Percentiles rank a stretch among this genome's conserved stretches.
Evolutionary conservation across 108 stramenopile genomes (phyloP).

Genomic region (Skeletonema menzelii): DNA sequence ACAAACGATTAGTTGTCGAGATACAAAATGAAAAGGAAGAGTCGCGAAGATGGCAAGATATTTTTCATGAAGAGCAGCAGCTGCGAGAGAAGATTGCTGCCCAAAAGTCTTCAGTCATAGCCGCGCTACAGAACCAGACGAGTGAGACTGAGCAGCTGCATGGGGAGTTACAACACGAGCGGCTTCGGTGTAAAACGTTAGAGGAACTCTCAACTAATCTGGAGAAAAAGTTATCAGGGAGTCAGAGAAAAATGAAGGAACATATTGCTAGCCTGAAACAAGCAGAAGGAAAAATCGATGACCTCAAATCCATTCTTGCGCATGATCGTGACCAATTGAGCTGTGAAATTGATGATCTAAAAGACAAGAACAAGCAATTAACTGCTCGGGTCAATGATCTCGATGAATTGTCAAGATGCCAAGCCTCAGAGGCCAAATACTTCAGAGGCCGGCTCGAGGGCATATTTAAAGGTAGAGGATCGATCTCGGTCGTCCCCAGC

Average conservation of each 20-base stretch:
- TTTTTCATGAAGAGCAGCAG: conserved; percentile 10
- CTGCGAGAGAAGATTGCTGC: too few relatives aligned
- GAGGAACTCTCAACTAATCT: conserved; percentile 17
- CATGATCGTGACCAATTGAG: not conserved
- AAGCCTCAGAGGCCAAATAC: conserved; percentile 17
- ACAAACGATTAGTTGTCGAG: conserved; percentile 25
- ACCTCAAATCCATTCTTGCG: conserved; percentile 11
- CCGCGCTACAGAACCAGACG: conserved; percentile 2
- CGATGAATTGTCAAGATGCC: conserved; percentile 3
- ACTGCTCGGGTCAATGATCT: conserved; percentile 5
- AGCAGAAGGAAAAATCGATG: conserved; percentile 29
- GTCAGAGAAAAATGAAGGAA: conserved; percentile 14
- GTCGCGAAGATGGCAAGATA: conserved; percentile 1
- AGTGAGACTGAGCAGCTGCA: conserved; percentile 12
- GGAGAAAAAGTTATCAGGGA: conserved; percentile 12
- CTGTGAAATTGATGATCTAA: conserved; percentile 18
- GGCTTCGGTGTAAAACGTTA: conserved; percentile 7
- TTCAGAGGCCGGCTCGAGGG: conserved; percentile 17
- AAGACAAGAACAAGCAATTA: conserved; percentile 16
- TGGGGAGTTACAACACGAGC: not conserved
- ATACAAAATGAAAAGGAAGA: conserved; percentile 15
- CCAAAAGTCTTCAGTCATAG: not conserved
- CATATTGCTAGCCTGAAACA: conserved; percentile 9
- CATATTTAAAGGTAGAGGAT: conserved; percentile 24
- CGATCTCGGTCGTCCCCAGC: conserved; percentile 26